Evolutionary conservation across 2,329 filamentous ascomycete species (phyloP), one percentile per base, ranked within the genome.

Genomic region (Parastagonospora nodorum): DNA sequence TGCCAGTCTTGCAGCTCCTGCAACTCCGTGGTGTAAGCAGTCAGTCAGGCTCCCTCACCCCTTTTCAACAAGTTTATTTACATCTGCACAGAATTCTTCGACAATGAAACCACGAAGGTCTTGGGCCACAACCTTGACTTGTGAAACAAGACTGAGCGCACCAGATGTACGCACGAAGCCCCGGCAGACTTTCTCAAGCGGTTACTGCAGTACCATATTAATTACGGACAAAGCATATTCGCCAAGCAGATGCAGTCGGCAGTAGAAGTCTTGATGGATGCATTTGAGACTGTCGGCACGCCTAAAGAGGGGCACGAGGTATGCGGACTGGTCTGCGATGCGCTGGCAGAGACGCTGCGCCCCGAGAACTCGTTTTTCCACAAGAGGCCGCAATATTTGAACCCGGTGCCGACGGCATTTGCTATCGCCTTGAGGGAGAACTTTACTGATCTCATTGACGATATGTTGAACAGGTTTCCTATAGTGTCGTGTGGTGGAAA

Each of bases 181-280:
- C 38, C 43, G 11, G 12, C 10, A 11, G 28, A 16, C 8, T 47
- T 47, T 27, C 29, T 37, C 15, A 42, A 27, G 11, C 43, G 43
- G 14, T 8, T 47, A 14, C 32, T 39, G 12, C 15, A 37, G 16
- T 30, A 32, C 5, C 36, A 38, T 19, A 39, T 51, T n/a, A 33
- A 47, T 29, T 39, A 43, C 7, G 35, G 39, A 14, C 5, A 16
- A 16, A 44, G 36, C 24, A 11, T 14, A 11, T 42, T 47, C 15
- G 12, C 29, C 1, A 44, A 16, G 29, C n/a, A 24, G 14, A 40
- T 43, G 49, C 49, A 51, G 15, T 15, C 38, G 16, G 38, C 30
- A 9, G 33, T 47, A 15, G 43, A 51, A 28, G 12, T 37, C 8
- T 24, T 51, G 12, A 29, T 37, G 14, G 36, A 38, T 10, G 16